Evolutionary conservation across 2,329 filamentous ascomycete species (phyloP).

Genomic region (Fusarium chlamydosporum): DNA sequence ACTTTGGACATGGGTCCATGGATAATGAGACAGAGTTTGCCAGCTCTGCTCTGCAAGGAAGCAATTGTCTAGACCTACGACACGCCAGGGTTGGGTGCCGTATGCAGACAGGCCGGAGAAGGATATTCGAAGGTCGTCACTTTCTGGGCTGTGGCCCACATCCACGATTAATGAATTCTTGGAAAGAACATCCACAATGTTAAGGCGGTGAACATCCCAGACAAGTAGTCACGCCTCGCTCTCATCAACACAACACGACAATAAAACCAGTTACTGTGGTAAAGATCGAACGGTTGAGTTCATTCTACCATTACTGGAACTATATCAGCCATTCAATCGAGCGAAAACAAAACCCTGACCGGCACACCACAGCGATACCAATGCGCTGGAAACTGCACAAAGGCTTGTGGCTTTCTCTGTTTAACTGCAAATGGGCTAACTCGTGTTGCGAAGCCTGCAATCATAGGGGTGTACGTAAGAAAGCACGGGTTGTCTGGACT

Average conservation of each 20-base stretch:
- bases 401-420: constrained; percentile 40
- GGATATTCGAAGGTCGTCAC: constrained; percentile 38
- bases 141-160: constrained; percentile 33
- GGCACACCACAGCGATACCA: constrained; percentile 38
- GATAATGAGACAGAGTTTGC: constrained; percentile 42
- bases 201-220: constrained; percentile 24
- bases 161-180: constrained; percentile 17
- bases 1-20: constrained; percentile 45
- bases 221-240: not conserved
- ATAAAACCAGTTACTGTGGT: constrained; percentile 7
- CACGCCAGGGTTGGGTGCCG: constrained; percentile 35
- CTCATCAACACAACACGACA: constrained; percentile 10
- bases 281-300: constrained; percentile 16
- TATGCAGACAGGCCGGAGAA: constrained; percentile 30
- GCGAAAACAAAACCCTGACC: constrained; percentile 34
- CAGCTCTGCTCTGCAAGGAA: constrained; percentile 49
- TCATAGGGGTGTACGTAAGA: constrained; percentile 40
- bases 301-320: not conserved
- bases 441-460: constrained; percentile 28
- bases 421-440: constrained; percentile 44
- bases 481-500: constrained; percentile 17
- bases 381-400: constrained; percentile 37
- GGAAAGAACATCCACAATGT: constrained; percentile 22
- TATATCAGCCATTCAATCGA: constrained; percentile 6
- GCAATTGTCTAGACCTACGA: constrained; percentile 35